Evolutionary conservation across 2,329 filamentous ascomycete genomes (phyloP).

Genomic region (Alternaria sp.): DNA sequence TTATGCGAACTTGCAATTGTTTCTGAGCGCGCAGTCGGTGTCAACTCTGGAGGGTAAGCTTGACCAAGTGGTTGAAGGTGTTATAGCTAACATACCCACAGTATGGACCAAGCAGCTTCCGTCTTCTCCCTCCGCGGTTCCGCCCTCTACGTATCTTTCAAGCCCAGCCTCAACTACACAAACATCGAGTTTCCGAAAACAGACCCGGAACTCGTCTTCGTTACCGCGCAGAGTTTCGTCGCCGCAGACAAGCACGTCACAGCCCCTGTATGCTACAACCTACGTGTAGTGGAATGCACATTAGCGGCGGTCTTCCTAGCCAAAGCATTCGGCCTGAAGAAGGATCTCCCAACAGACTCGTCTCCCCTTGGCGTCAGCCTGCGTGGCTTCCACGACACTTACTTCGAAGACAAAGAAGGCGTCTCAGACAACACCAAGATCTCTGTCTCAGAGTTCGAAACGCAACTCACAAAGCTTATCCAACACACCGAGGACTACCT

Average conservation of each 20-base stretch:
- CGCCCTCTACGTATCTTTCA: slow-evolving; percentile 90
- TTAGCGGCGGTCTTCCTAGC: slow-evolving; percentile 77
- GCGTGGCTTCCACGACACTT: slow-evolving; percentile 84
- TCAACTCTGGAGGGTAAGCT: slow-evolving; percentile 89
- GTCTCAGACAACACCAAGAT: slow-evolving; percentile 59
- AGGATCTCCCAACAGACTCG: slow-evolving; percentile 74
- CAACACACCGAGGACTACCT: slow-evolving; percentile 75
- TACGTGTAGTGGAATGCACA: slow-evolving; percentile 94
- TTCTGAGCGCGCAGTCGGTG: slow-evolving; percentile 90
- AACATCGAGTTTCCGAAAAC: slow-evolving; percentile 85
- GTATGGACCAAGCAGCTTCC: slow-evolving; percentile 97
- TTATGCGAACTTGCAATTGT: slow-evolving; percentile 93
- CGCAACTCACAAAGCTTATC: slow-evolving; percentile 78
- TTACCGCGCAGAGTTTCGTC: slow-evolving; percentile 94
- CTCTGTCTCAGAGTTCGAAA: slow-evolving; percentile 53
- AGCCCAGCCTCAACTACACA: slow-evolving; percentile 76
- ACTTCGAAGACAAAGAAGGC: slow-evolving; percentile 67
- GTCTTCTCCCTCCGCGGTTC: slow-evolving; percentile 89
- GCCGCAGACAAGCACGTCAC: slow-evolving; percentile 94
- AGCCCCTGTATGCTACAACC: slow-evolving; percentile 92
- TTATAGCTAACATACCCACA: slow-evolving; percentile 49
- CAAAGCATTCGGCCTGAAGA: slow-evolving; percentile 65
- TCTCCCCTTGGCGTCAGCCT: slow-evolving; percentile 85
- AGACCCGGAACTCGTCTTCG: slow-evolving; percentile 83
- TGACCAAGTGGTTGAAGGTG: background rate